phyloP scores from a whole-genome alignment of 306 rosid species.

The Cucumis hystrix region DNA sequence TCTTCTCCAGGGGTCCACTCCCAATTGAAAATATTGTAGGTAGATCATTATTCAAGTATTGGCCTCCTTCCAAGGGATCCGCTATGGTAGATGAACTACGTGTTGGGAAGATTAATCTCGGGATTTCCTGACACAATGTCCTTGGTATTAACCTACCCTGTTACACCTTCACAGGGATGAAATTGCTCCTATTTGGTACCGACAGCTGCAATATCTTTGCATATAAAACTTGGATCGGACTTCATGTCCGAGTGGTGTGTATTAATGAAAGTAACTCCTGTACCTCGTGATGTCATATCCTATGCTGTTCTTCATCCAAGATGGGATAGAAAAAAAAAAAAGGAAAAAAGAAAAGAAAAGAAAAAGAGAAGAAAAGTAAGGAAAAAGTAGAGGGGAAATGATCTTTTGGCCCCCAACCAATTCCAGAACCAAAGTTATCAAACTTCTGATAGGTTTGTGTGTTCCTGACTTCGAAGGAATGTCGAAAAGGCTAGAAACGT shows the following conservation, averaged over 20 bases:
- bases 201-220: background rate
- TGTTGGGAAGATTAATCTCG: slow-evolving; percentile 21
- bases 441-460: background rate
- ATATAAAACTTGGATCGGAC: background rate
- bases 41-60: slow-evolving; percentile 76
- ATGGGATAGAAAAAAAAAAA: background rate
- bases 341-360: background rate
- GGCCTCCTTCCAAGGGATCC: slow-evolving; percentile 82
- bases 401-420: background rate
- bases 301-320: background rate
- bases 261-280: background rate
- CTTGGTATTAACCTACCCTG: background rate
- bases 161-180: background rate
- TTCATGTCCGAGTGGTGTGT: background rate
- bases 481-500: background rate
- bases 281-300: background rate
- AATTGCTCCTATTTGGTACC: background rate
- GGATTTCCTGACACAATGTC: slow-evolving; percentile 38
- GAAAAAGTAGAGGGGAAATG: background rate
- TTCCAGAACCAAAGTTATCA: background rate
- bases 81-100: slow-evolving; percentile 19
- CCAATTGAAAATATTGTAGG: slow-evolving; percentile 76
- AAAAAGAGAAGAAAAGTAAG: background rate
- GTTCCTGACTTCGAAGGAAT: background rate
- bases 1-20: slow-evolving; percentile 85